Base-by-base conservation (phyloP, 345 rosid genomes). In the Arabis alpina region DNA sequence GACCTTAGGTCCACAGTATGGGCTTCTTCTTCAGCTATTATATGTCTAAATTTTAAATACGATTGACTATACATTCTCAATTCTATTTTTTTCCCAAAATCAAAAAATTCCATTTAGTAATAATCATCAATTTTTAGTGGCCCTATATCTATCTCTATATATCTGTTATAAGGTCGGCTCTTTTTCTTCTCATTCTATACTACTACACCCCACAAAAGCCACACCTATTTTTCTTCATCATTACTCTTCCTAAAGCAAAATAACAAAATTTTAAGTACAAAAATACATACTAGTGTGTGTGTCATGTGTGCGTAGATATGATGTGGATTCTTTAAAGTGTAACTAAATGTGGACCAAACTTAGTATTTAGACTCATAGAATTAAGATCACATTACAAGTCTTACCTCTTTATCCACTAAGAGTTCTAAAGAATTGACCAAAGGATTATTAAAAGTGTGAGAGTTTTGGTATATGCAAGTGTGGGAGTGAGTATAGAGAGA, bases 271-370 rank as follows among this genome's bases (percentile, higher is more conserved):
- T 70, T 41, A 53, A 51, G 55, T 43, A 12, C 32, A 52, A 70
- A 24, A 12, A 9, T 54, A 63, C 65, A 32, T 34, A 56, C 42
- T 54, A 14, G 57, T 55, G 40, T 34, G 32, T 27, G 32, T 52
- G 71, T 64, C 64, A 64, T 73, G 54, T 73, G 72, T 73, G 72
- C 72, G 77, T 73, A 58, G 66, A 50, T 73, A 50, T 73, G 77
- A 73, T 66, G 72, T 50, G 66, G 66, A 66, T 58, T 58, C 30
- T 66, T 58, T 48, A 56, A 64, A 72, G 72, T 65, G 12, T 74
- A 28, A 28, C 32, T 28, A 28, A 3, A 0, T 3, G 4, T 28
- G 32, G 43, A 58, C 72, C 66, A 50, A 73, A 34, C 66, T 51
- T 58, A 59, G 66, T 42, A 65, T 73, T 42, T 51, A 52, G 44